Evolutionary conservation across 495 filamentous ascomycete species (phyloP), one percentile per base, ranked within the genome.

Genomic region (Hypoxylon trugodes): DNA sequence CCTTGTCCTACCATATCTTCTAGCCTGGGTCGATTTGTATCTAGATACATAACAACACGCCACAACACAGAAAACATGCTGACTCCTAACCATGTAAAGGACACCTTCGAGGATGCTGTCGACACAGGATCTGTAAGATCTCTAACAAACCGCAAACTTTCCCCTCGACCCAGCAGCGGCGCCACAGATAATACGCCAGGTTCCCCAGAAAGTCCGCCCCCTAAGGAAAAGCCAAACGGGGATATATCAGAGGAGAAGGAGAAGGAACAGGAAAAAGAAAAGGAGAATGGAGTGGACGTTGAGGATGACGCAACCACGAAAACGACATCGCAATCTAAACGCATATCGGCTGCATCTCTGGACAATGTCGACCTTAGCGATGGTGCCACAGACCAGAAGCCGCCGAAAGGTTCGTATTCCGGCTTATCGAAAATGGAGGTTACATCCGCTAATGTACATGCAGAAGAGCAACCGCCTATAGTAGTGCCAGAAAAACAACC

Each of bases 61-160:
- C 12, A 12, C 40, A 24, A 12, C n/a, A n/a, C 36, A 22, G 35
- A 12, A 42, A 8, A 25, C 3, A 59, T 40, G 48, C 66, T 68
- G 59, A 65, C 51, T 33, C 36, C 13, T 36, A 43, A 38, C 51
- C 30, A 6, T 55, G 30, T 63, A 41, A 74, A 92, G 89, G 90
- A 93, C 57, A 86, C 86, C 16, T 93, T 92, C 54, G 89, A 92
- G 70, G 89, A 94, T 77, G 89, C 89, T 55, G 77, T 84, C 64
- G 90, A 91, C 74, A 80, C 75, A 12, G 71, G 74, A 45, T 81
- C 78, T 35, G 67, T 79, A 19, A 74, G 80, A 36, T 81, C 80
- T 6, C 66, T 82, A 59, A 82, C 79, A 69, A 79, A 74, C 68
- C 72, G 74, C 64, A 76, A 83, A 68, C 80, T 79, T 77, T 77